Base-by-base conservation (phyloP, 2,329 filamentous ascomycete genomes). In the Epichloe brachyelytri region DNA sequence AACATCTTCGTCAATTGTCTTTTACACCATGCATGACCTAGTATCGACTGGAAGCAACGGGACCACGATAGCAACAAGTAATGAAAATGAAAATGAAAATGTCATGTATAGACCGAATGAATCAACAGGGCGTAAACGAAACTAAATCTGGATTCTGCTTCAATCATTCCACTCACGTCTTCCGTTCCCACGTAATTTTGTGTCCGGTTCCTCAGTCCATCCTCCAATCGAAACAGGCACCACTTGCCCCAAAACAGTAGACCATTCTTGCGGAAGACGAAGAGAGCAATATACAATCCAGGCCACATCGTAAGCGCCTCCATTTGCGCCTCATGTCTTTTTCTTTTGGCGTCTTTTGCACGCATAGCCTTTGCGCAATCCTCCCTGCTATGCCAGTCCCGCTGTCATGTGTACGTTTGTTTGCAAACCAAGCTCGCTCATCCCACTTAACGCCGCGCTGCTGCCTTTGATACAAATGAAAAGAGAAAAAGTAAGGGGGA, bases 381-480 rank as follows among this genome's bases (percentile, higher is more conserved):
- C 12, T 8, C 11, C 11, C 19, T 44, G 11, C 20, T 26, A 14
- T 44, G 46, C 46, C 37, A 17, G 36, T 20, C n/a, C 46, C 5
- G 33, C 36, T 39, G 19, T 48, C 46, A 40, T 48, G 46, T 48
- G 8, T 30, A 33, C 15, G 1, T 40, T 7, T 39, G 12, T 40
- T 7, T 39, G 26, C 30, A 48, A 39, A 30, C 14, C 39, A 43
- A 41, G 15, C n/a, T 26, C 22, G 40, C 10, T 30, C 26, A 30
- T 43, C 26, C 52, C 45, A 51, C 39, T 33, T 41, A 56, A 59
- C 57, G 57, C 57, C 57, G 52, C 56, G 57, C 57, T 59, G 51
- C 56, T 57, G 54, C 50, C 54, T 50, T 55, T 52, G 53, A 54
- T 50, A 55, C 51, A 54, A 46, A 51, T 43, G 43, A 56, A 33